Evolutionary conservation across 1,284 basidiomycete species (phyloP).

Genomic region (Apiotrichum veenhuisii): DNA sequence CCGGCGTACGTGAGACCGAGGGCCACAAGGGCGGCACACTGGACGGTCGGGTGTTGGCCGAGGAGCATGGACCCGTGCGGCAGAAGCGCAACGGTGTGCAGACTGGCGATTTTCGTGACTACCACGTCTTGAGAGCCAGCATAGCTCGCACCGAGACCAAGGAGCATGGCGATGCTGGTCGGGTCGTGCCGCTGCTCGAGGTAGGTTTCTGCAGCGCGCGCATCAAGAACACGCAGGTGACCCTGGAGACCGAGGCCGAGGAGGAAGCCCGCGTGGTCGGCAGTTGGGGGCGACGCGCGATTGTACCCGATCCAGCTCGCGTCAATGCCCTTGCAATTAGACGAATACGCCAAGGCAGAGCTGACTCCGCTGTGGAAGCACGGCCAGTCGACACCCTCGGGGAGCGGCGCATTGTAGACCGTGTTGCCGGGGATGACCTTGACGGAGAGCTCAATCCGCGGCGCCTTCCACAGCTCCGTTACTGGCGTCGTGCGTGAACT

Average conservation of each 20-base stretch:
- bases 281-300: conserved; percentile 75
- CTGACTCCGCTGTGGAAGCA: conserved; percentile 97
- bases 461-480: conserved; percentile 71
- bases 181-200: conserved; percentile 92
- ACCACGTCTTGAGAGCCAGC: conserved; percentile 81
- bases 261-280: conserved; percentile 91
- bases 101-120: conserved; percentile 83
- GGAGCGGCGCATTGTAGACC: conserved; percentile 55
- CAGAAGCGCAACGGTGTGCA: conserved; percentile 87
- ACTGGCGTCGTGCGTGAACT: conserved; percentile 67
- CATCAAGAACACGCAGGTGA: conserved; percentile 79
- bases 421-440: conserved; percentile 56
- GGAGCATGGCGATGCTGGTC: conserved; percentile 85
- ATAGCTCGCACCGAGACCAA: conserved; percentile 87
- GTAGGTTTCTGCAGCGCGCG: conserved; percentile 78
- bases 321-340: conserved; percentile 71
- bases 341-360: conserved; percentile 76
- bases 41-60: conserved; percentile 83
- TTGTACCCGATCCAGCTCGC: conserved; percentile 94
- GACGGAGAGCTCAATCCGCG: conserved; percentile 73
- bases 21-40: conserved; percentile 82
- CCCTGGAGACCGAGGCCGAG: conserved; percentile 88
- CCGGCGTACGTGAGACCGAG: conserved; percentile 88
- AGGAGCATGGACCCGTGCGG: conserved; percentile 82
- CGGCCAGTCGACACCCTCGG: conserved; percentile 80